These are phyloP conservation scores for Diaporthe aspalathi DNA, from an alignment of 2,329 filamentous ascomycete species.

Conservation along the genomic window DNA sequence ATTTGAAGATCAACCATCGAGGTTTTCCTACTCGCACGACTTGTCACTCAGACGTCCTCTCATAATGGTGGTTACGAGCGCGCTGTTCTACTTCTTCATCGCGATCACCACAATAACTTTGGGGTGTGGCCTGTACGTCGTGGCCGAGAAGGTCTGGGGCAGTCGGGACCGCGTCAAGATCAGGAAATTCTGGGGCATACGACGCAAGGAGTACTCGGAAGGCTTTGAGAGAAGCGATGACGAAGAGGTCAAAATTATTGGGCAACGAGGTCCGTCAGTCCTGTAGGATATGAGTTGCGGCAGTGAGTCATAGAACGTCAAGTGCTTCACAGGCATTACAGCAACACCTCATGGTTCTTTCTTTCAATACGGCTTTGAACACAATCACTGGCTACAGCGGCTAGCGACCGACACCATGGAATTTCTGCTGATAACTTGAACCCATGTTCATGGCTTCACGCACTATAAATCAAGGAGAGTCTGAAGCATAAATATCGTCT, in stretches of 20 bases:
- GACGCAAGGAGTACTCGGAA: background rate
- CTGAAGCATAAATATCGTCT: background rate
- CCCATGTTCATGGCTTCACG: too few species aligned
- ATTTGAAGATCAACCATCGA: background rate
- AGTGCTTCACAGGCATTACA: background rate
- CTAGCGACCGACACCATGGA: too few species aligned
- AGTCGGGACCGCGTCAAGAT: background rate
- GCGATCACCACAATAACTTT: background rate
- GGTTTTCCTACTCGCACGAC: background rate
- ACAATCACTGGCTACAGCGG: background rate
- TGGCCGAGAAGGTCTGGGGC: background rate
- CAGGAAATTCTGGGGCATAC: rapidly evolving
- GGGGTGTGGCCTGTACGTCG: background rate
- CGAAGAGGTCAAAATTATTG: background rate
- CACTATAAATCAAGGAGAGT: background rate
- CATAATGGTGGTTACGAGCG: background rate
- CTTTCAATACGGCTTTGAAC: background rate
- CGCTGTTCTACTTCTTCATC: background rate
- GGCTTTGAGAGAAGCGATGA: background rate
- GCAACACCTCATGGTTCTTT: background rate
- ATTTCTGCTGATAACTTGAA: too few species aligned
- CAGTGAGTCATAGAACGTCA: background rate
- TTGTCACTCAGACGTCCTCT: too few species aligned
- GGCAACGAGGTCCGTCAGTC: background rate
- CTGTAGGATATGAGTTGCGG: background rate